These are phyloP conservation scores for Endocarpon pusillum DNA, from an alignment of 495 filamentous ascomycete genomes.

Conservation along the genomic window DNA sequence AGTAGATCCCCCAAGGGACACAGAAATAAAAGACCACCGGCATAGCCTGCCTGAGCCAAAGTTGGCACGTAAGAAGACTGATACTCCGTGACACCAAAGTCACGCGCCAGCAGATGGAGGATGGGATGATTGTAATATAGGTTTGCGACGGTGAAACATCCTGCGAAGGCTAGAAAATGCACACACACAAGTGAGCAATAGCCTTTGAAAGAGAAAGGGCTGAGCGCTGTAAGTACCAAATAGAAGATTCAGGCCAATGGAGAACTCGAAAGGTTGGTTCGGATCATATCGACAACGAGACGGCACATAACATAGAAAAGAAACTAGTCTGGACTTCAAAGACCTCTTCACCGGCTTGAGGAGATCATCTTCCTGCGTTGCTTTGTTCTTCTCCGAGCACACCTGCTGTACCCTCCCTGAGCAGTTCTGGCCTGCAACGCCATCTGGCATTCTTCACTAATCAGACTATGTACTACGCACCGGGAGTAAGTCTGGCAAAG, in stretches of 20 bases:
- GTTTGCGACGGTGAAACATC: slow-evolving; percentile 36
- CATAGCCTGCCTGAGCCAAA: slow-evolving; percentile 68
- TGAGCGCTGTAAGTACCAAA: slow-evolving; percentile 21
- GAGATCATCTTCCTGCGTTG: no score
- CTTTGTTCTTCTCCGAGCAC: no score
- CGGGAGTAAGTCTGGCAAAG: no score
- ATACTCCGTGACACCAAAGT: slow-evolving; percentile 43
- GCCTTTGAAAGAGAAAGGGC: slow-evolving; percentile 14
- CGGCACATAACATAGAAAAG: no score
- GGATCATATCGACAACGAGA: slow-evolving; percentile 38
- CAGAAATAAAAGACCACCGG: slow-evolving; percentile 52
- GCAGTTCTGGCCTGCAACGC: no score
- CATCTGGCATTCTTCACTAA: no score
- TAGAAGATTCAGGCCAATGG: slow-evolving; percentile 38
- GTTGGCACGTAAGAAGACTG: slow-evolving; percentile 49
- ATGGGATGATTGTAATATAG: slow-evolving; percentile 59
- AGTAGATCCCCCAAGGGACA: slow-evolving; percentile 69
- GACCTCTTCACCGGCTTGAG: no score
- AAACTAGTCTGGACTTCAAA: no score
- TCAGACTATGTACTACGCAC: no score
- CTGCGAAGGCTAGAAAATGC: slow-evolving; percentile 17
- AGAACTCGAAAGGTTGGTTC: slow-evolving; percentile 37
- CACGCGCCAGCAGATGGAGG: slow-evolving; percentile 41
- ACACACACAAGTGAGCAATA: background rate
- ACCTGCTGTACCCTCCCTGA: no score